Conservation (phyloP, 2,329 filamentous ascomycete species). For the Aspergillus intermedius region DNA sequence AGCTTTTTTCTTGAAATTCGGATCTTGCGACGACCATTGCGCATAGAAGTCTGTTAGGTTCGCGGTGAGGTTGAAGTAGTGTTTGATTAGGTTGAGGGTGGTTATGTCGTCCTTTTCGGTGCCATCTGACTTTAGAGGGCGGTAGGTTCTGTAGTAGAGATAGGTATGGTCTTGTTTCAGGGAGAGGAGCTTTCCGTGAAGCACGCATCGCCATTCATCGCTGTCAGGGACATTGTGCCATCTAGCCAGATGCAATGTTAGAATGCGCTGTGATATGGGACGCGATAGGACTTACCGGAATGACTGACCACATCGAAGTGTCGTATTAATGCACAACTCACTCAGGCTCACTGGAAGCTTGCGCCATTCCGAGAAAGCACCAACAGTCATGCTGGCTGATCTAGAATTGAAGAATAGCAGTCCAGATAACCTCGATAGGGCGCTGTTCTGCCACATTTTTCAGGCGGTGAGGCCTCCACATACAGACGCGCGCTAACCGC, state of each 20-base stretch:
- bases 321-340: slow-evolving; percentile 92
- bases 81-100: slow-evolving; percentile 64
- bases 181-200: slow-evolving; percentile 77
- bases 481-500: slow-evolving; percentile 14
- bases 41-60: slow-evolving; percentile 70
- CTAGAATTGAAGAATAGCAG: neutral
- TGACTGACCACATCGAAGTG: slow-evolving; percentile 87
- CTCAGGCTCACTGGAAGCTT: slow-evolving; percentile 75
- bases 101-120: slow-evolving; percentile 52
- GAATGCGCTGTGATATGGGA: neutral
- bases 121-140: slow-evolving; percentile 23
- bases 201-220: slow-evolving; percentile 83
- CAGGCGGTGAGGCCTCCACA: slow-evolving; percentile 23
- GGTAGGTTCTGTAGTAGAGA: slow-evolving; percentile 73
- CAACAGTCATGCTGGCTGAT: slow-evolving; percentile 28
- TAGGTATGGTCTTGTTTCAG: slow-evolving; percentile 73
- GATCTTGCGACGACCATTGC: slow-evolving; percentile 77
- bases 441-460: slow-evolving; percentile 19
- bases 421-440: neutral
- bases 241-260: slow-evolving; percentile 38
- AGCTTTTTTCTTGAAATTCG: slow-evolving; percentile 83
- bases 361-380: slow-evolving; percentile 68
- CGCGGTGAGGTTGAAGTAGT: slow-evolving; percentile 83
- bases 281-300: slow-evolving; percentile 52
- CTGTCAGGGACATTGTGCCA: slow-evolving; percentile 71